Evolutionary conservation across 257 asterid genomes (phyloP).

Genomic region (Solanum paucissectum): DNA sequence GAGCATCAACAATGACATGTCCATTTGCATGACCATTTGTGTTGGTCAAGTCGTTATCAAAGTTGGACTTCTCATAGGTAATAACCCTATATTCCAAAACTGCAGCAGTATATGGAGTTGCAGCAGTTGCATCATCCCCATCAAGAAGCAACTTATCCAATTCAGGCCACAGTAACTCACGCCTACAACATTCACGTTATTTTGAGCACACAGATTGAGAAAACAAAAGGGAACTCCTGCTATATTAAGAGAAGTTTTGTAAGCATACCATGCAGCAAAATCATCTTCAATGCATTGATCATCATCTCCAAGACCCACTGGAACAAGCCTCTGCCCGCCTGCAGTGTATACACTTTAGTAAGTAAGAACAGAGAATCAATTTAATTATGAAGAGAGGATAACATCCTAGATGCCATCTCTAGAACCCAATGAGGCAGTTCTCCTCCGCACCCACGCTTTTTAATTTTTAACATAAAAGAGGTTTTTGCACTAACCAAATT

Average conservation of each 20-base stretch:
- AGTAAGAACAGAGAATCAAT: conserved; percentile 3
- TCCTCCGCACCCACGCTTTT: neutral
- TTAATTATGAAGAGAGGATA: neutral
- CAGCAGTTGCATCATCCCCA: conserved; percentile 51
- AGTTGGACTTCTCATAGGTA: conserved; percentile 42
- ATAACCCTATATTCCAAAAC: conserved; percentile 84
- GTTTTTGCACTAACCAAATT: neutral
- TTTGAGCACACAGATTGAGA: neutral
- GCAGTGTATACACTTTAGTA: conserved; percentile 8
- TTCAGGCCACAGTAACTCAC: conserved; percentile 88
- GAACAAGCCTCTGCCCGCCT: conserved; percentile 76
- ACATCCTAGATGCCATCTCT: neutral
- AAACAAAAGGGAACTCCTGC: neutral
- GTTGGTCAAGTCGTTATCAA: conserved; percentile 28
- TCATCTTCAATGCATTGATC: conserved; percentile 99
- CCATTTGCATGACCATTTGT: conserved; percentile 54
- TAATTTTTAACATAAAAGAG: neutral
- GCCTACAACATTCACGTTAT: conserved; percentile 35
- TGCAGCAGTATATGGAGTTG: conserved; percentile 93
- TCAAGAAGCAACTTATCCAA: conserved; percentile 62
- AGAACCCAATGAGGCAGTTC: neutral
- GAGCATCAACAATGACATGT: conserved; percentile 61
- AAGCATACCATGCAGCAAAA: conserved; percentile 70
- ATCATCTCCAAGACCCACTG: conserved; percentile 97
- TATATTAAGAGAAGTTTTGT: neutral